Percentiles rank a stretch among this genome's conserved stretches.
phyloP scores from a whole-genome alignment of 2,329 filamentous ascomycete genomes.

The Trichoderma citrinoviride region DNA sequence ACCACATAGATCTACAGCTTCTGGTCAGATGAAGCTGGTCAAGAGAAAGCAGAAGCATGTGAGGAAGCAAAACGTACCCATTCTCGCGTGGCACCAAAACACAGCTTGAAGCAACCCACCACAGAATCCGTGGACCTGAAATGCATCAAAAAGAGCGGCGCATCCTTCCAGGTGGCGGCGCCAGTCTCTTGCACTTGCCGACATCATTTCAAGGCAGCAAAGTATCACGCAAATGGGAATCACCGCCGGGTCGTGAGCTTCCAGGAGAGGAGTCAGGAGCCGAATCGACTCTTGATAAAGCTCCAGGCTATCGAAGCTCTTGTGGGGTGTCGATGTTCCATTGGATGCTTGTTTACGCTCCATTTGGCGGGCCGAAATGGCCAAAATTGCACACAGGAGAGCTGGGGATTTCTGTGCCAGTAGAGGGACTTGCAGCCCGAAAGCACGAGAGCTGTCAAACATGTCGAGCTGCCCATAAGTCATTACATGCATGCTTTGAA shows the following conservation, averaged over 20 bases:
- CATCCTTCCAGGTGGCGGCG: constrained; percentile 7
- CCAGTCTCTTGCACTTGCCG: constrained; percentile 12
- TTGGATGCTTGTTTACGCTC: not conserved
- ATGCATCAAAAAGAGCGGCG: constrained; percentile 8
- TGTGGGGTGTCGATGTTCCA: constrained; percentile 1
- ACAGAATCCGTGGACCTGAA: constrained; percentile 7
- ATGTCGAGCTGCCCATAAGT: not conserved
- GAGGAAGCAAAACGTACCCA: not conserved
- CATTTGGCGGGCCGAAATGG: not conserved
- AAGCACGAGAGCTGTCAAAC: constrained; percentile 12
- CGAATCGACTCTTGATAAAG: constrained; percentile 11
- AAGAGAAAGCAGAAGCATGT: not conserved
- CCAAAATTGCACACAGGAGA: constrained; percentile 6
- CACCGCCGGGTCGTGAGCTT: constrained; percentile 11
- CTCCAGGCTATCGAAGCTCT: constrained; percentile 11
- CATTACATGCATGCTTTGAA: not conserved
- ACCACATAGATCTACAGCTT: not conserved
- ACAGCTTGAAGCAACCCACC: constrained; percentile 5
- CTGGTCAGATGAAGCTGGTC: not conserved
- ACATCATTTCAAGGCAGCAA: constrained; percentile 17
- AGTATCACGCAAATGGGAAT: constrained; percentile 12
- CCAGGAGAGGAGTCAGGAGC: constrained; percentile 2
- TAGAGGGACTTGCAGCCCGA: constrained; percentile 3
- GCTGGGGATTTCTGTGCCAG: constrained; percentile 4
- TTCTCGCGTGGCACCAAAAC: constrained; percentile 13